A percentile compares a stretch with the other conserved stretches of the same genome.
phyloP scores from a whole-genome alignment of 2,329 filamentous ascomycete species.

The Ceratocystis smalleyi region DNA sequence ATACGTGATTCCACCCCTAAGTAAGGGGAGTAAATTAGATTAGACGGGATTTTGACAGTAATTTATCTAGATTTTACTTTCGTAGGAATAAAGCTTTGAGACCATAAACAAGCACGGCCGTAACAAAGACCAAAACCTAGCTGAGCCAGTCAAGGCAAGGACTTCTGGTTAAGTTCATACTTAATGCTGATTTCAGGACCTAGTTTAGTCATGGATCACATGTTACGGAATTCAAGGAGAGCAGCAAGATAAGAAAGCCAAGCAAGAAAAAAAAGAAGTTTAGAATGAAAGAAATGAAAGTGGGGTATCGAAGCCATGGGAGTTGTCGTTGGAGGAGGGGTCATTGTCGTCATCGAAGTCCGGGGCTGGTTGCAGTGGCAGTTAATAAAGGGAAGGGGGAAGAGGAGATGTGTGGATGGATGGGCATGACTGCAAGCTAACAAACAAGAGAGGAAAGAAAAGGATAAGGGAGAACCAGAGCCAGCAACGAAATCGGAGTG shows the following conservation, averaged over 20 bases:
- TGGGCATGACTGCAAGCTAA: not conserved
- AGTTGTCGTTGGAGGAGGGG: conserved; percentile 13
- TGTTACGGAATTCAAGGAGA: too few relatives aligned
- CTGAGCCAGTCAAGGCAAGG: too few relatives aligned
- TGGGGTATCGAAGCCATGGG: conserved; percentile 17
- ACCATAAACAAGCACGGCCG: too few relatives aligned
- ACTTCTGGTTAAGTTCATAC: too few relatives aligned
- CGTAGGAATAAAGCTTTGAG: too few relatives aligned
- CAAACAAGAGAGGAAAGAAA: not conserved
- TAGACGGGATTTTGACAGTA: too few relatives aligned
- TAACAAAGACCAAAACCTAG: too few relatives aligned
- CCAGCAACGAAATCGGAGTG: conserved; percentile 2
- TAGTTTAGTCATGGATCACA: too few relatives aligned
- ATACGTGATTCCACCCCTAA: too few relatives aligned
- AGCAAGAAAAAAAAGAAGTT: conserved; percentile 20
- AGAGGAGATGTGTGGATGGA: not conserved
- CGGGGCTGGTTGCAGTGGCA: conserved; percentile 13
- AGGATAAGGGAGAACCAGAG: conserved; percentile 6
- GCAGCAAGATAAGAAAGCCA: not conserved
- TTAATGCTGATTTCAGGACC: too few relatives aligned
- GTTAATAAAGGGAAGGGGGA: not conserved
- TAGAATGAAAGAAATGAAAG: conserved; percentile 15
- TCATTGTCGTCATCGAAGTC: conserved; percentile 16
- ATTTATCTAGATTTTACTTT: too few relatives aligned
- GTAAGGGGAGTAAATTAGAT: too few relatives aligned